Conservation (phyloP, 345 rosid species). For the Salix exigua region DNA sequence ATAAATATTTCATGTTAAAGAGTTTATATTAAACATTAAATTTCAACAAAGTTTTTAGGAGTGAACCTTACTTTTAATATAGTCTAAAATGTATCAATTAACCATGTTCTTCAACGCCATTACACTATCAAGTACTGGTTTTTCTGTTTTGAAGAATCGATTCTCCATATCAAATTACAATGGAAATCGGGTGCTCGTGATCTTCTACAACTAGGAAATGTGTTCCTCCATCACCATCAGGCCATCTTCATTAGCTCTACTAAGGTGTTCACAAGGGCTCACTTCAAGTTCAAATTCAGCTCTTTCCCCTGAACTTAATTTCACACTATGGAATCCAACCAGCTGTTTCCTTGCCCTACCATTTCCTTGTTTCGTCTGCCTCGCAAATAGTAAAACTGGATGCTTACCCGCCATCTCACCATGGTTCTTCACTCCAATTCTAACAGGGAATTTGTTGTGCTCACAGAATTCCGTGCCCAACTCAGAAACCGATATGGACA, state of each 20-base stretch:
- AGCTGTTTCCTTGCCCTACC: conserved; percentile 62
- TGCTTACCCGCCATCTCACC: conserved; percentile 71
- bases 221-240: conserved; percentile 58
- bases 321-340: conserved; percentile 65
- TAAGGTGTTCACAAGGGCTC: conserved; percentile 58
- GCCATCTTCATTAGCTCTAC: conserved; percentile 63
- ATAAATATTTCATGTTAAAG: too few relatives aligned
- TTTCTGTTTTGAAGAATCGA: background rate
- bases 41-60: too few relatives aligned
- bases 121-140: background rate
- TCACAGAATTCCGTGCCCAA: conserved; percentile 44
- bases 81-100: too few relatives aligned
- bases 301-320: conserved; percentile 45
- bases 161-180: conserved; percentile 31
- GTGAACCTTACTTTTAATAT: too few relatives aligned
- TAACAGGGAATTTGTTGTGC: conserved; percentile 33
- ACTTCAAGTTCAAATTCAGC: conserved; percentile 53
- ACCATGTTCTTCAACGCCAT: background rate
- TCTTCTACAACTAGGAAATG: conserved; percentile 66
- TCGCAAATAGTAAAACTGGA: conserved; percentile 56
- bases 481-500: conserved; percentile 41
- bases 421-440: conserved; percentile 46
- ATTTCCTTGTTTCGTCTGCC: conserved; percentile 44
- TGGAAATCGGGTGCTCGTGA: conserved; percentile 41
- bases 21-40: too few relatives aligned